A percentile compares a stretch with the other conserved stretches of the same genome.
These are phyloP conservation scores for Tylopilus vinaceipallidus DNA, from an alignment of 768 basidiomycete species.

Conservation along the genomic window DNA sequence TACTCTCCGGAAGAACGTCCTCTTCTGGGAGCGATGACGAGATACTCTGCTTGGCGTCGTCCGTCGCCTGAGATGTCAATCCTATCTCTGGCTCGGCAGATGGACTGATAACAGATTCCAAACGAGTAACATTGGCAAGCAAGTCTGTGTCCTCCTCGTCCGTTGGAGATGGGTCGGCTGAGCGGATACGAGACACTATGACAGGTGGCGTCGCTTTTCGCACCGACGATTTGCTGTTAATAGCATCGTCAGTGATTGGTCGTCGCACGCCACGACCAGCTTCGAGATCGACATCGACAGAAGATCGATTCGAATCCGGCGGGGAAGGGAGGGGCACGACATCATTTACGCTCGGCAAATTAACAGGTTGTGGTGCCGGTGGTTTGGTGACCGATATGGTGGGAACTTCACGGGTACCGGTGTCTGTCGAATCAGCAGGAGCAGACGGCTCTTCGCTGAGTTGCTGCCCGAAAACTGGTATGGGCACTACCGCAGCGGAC, in stretches of 20 bases:
- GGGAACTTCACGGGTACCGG: conserved; percentile 37
- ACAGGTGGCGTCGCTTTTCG: conserved; percentile 10
- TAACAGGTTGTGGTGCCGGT: conserved; percentile 68
- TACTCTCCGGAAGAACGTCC: conserved; percentile 36
- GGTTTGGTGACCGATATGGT: conserved; percentile 65
- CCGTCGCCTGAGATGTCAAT: not conserved
- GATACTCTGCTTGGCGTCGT: conserved; percentile 10
- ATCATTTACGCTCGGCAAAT: conserved; percentile 63
- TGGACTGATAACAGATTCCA: conserved; percentile 32
- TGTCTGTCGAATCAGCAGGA: conserved; percentile 25
- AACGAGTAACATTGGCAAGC: conserved; percentile 43
- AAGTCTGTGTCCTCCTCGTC: conserved; percentile 45
- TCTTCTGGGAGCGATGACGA: conserved; percentile 12
- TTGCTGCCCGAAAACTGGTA: conserved; percentile 53
- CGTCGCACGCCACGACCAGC: conserved; percentile 44
- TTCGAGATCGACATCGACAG: conserved; percentile 36
- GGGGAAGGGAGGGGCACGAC: conserved; percentile 47
- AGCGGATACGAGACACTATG: conserved; percentile 16
- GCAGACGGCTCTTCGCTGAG: conserved; percentile 18
- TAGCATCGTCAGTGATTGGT: conserved; percentile 11
- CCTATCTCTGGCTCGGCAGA: conserved; percentile 8
- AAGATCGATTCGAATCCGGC: conserved; percentile 41
- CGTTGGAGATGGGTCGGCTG: conserved; percentile 19
- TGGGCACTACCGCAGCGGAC: conserved; percentile 58
- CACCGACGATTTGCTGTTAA: conserved; percentile 13